A percentile compares a stretch with the other conserved stretches of the same genome.
Conservation (phyloP, 257 asterid species). For the Lycium ferocissimum region DNA sequence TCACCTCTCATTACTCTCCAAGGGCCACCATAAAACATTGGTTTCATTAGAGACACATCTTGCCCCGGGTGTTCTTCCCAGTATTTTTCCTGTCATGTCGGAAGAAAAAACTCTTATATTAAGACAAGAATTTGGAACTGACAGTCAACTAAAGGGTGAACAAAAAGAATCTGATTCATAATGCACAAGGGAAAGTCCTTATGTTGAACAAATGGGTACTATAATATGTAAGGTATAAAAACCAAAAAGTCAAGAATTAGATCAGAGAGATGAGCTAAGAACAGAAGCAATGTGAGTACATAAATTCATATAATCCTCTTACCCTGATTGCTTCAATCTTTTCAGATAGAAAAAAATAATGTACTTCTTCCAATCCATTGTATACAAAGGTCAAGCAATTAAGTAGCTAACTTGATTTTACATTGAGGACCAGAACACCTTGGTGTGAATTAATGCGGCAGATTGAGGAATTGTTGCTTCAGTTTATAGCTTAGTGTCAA, state of each 20-base stretch:
- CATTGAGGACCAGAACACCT: too few relatives aligned
- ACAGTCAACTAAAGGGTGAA: background rate
- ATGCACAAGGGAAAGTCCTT: background rate
- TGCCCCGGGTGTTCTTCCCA: slow-evolving; percentile 94
- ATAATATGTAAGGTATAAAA: too few relatives aligned
- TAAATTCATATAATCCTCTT: background rate
- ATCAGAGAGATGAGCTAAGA: background rate
- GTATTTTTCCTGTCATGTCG: slow-evolving; percentile 65
- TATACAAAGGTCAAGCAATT: too few relatives aligned
- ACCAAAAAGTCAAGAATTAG: background rate
- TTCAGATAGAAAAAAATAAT: background rate
- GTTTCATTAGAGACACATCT: slow-evolving; percentile 81
- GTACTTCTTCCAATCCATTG: too few relatives aligned
- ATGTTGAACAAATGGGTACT: background rate
- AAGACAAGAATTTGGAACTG: background rate
- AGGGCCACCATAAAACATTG: slow-evolving; percentile 85
- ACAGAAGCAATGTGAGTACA: background rate
- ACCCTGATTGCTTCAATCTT: background rate
- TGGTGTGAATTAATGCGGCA: too few relatives aligned
- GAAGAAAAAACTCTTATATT: background rate
- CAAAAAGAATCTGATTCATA: background rate
- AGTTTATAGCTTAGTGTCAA: too few relatives aligned
- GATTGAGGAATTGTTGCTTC: too few relatives aligned
- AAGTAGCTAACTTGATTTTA: too few relatives aligned
- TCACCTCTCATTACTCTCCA: slow-evolving; percentile 92